These are phyloP conservation scores for Mycotypha africana DNA, from an alignment of 371 early-diverging fungal genomes.

Conservation along the genomic window DNA sequence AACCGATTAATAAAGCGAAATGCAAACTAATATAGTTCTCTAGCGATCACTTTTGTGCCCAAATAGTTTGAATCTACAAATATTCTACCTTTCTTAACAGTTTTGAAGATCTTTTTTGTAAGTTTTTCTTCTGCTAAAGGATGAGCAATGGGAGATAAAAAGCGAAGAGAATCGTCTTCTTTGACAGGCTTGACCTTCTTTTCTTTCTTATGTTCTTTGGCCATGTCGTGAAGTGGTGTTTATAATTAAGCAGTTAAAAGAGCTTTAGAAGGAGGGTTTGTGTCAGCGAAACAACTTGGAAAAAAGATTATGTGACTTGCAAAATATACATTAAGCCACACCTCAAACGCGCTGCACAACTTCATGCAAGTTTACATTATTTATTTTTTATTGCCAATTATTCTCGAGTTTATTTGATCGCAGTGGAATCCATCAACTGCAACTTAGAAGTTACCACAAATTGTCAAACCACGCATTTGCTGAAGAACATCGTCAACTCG, in stretches of 20 bases:
- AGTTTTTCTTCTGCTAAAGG: constrained; percentile 93
- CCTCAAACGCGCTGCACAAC: neutral
- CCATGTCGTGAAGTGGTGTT: constrained; percentile 7
- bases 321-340: no score
- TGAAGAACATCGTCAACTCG: constrained; percentile 69
- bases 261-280: neutral
- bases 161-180: constrained; percentile 23
- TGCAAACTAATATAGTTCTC: neutral
- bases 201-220: constrained; percentile 36
- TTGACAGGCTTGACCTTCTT: constrained; percentile 38
- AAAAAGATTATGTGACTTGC: constrained; percentile 14
- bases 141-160: constrained; percentile 82
- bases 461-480: constrained; percentile 80
- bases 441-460: constrained; percentile 56
- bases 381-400: neutral
- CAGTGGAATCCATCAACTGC: no score
- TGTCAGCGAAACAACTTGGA: no score
- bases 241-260: neutral
- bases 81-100: constrained; percentile 83
- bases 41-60: no score
- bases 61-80: no score
- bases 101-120: constrained; percentile 85
- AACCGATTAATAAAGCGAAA: neutral
- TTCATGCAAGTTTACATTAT: neutral
- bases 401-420: no score